phyloP scores from a whole-genome alignment of 2,329 filamentous ascomycete genomes.

The Diaporthe helianthi region DNA sequence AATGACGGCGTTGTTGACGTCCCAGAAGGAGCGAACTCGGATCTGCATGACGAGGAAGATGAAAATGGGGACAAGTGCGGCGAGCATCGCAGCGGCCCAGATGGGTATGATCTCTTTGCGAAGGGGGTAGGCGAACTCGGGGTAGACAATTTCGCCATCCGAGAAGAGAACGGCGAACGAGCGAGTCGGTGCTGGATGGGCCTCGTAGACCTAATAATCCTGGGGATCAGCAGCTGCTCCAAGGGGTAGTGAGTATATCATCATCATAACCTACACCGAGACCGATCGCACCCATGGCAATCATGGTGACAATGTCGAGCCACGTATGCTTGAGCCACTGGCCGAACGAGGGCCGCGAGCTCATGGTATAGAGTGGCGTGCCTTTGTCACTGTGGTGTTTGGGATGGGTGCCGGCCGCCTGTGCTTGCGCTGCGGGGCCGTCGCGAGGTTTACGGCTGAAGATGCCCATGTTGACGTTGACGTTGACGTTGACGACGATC shows the following conservation, averaged over 20 bases:
- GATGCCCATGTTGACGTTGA: conserved; percentile 38
- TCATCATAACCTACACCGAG: conserved; percentile 63
- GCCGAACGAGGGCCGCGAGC: conserved; percentile 54
- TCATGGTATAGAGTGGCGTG: conserved; percentile 40
- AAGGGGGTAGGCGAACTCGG: conserved; percentile 74
- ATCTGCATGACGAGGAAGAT: conserved; percentile 72
- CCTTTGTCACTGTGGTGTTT: conserved; percentile 20
- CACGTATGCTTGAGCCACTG: conserved; percentile 74
- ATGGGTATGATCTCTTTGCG: conserved; percentile 76
- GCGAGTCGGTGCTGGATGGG: conserved; percentile 70
- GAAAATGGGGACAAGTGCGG: conserved; percentile 68
- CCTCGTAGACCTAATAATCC: conserved; percentile 64
- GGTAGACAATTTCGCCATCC: conserved; percentile 73
- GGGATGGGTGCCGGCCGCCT: conserved; percentile 19
- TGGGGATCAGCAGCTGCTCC: neutral
- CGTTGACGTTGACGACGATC: too few relatives aligned
- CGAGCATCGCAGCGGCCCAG: conserved; percentile 72
- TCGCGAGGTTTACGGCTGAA: conserved; percentile 39
- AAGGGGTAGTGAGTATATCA: neutral
- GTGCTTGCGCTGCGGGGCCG: conserved; percentile 22
- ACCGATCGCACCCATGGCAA: conserved; percentile 68
- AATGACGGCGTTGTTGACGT: conserved; percentile 73
- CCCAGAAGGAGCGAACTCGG: conserved; percentile 72
- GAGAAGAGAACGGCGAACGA: conserved; percentile 73
- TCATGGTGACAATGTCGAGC: conserved; percentile 74